A percentile compares a stretch with the other conserved stretches of the same genome.
Conservation (phyloP, 257 asterid genomes). For the Nyctanthes arbortristis region DNA sequence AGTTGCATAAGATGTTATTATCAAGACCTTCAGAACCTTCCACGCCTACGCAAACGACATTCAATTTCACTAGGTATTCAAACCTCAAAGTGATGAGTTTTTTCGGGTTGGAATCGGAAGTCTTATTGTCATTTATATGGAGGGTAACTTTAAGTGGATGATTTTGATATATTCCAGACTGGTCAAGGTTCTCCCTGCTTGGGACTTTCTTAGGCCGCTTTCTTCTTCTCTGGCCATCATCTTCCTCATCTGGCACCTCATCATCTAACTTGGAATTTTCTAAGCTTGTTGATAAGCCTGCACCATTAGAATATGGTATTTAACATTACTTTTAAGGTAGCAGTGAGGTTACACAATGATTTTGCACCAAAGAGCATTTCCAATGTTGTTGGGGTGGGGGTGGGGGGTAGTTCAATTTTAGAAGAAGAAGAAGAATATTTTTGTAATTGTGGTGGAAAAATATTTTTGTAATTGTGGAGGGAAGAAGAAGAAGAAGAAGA, state of each 20-base stretch:
- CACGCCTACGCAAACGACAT: conserved; percentile 77
- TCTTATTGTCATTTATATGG: conserved; percentile 65
- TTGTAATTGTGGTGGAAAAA: too few relatives aligned
- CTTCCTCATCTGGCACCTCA: conserved; percentile 82
- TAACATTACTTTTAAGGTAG: conserved; percentile 9
- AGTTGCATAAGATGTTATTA: conserved; percentile 72
- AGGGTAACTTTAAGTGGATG: conserved; percentile 90
- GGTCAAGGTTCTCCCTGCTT: conserved; percentile 80
- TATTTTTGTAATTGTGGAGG: too few relatives aligned
- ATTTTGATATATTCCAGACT: conserved; percentile 76
- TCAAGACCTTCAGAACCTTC: conserved; percentile 67
- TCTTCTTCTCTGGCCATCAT: conserved; percentile 92
- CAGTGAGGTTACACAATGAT: neutral
- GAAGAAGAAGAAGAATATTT: too few relatives aligned
- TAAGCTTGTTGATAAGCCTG: conserved; percentile 51
- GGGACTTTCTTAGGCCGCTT: conserved; percentile 88
- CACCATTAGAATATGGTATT: conserved; percentile 12
- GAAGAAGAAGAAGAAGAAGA: too few relatives aligned
- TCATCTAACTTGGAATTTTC: conserved; percentile 84
- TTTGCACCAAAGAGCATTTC: too few relatives aligned
- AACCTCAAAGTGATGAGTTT: conserved; percentile 78
- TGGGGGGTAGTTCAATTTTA: too few relatives aligned
- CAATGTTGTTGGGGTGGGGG: too few relatives aligned
- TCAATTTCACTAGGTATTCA: conserved; percentile 76
- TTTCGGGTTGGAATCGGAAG: conserved; percentile 44